Conservation (phyloP, 805 yeast genomes). For the Blastobotrys chiropterorum region DNA sequence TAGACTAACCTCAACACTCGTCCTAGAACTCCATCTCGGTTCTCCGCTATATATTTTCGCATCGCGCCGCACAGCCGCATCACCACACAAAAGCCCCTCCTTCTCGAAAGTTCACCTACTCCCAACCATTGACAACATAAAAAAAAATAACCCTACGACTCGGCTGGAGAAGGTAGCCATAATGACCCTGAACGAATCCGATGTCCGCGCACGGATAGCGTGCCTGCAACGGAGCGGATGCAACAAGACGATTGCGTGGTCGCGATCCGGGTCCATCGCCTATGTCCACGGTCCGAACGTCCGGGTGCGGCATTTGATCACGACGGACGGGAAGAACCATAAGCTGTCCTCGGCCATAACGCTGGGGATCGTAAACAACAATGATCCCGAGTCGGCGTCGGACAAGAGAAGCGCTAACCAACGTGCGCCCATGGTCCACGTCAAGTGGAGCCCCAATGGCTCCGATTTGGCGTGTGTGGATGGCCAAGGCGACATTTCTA, state of each 20-base stretch:
- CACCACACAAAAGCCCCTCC: no score
- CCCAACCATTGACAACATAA: background rate
- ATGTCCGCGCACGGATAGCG: background rate
- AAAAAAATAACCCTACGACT: background rate
- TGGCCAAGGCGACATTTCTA: slow-evolving; percentile 30
- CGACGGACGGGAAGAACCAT: background rate
- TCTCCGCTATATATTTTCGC: no score
- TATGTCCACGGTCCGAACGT: background rate
- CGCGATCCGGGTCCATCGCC: background rate
- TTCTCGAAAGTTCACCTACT: no score
- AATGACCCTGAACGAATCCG: background rate
- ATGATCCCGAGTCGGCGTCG: slow-evolving; percentile 65
- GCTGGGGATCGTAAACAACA: slow-evolving; percentile 39
- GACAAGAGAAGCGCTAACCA: slow-evolving; percentile 1
- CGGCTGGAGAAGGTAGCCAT: background rate
- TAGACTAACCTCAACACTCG: no score
- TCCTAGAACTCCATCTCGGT: no score
- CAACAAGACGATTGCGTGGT: background rate
- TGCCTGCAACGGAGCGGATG: background rate
- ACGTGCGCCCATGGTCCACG: slow-evolving; percentile 16
- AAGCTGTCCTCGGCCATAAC: background rate
- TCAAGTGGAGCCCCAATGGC: slow-evolving; percentile 67
- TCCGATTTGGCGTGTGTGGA: slow-evolving; percentile 79
- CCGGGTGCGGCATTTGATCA: background rate
- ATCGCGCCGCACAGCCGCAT: no score